These are phyloP conservation scores for Irpex sp. DNA, from an alignment of 1,284 basidiomycete species.

Conservation along the genomic window DNA sequence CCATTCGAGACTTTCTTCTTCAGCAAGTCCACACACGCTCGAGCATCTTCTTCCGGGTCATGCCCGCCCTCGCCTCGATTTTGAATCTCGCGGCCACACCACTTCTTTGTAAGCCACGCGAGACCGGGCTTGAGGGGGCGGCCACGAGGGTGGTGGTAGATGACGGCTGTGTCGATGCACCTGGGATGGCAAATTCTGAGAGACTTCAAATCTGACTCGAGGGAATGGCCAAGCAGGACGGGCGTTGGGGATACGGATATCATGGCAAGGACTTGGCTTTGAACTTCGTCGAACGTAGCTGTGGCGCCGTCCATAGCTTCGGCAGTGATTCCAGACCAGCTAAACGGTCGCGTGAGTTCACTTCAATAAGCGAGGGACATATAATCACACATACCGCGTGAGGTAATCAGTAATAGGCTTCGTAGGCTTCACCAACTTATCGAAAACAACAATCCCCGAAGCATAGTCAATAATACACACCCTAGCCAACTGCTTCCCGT, in stretches of 20 bases:
- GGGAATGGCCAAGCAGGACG: constrained; percentile 89
- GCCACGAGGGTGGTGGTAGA: constrained; percentile 88
- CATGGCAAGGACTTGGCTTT: constrained; percentile 57
- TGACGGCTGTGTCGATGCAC: constrained; percentile 86
- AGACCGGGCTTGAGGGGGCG: constrained; percentile 88
- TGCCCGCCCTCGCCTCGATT: constrained; percentile 75
- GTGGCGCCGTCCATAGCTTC: constrained; percentile 65
- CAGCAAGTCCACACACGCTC: constrained; percentile 80
- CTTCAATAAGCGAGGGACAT: neutral
- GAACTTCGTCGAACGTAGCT: constrained; percentile 75
- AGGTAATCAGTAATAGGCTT: constrained; percentile 85
- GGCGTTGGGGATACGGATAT: constrained; percentile 60
- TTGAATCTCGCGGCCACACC: constrained; percentile 86
- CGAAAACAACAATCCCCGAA: constrained; percentile 72
- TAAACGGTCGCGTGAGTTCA: constrained; percentile 24
- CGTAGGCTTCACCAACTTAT: constrained; percentile 82
- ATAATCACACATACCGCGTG: constrained; percentile 56
- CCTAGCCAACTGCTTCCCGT: constrained; percentile 83
- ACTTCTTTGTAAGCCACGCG: constrained; percentile 90
- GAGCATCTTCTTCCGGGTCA: constrained; percentile 89
- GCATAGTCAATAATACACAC: constrained; percentile 79
- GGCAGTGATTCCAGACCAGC: constrained; percentile 89
- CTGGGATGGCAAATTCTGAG: constrained; percentile 80
- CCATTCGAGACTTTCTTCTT: constrained; percentile 77
- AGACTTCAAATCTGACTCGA: constrained; percentile 86